These are phyloP conservation scores for Gaultheria prostrata DNA, from an alignment of 148 eudicot species.

Conservation along the genomic window DNA sequence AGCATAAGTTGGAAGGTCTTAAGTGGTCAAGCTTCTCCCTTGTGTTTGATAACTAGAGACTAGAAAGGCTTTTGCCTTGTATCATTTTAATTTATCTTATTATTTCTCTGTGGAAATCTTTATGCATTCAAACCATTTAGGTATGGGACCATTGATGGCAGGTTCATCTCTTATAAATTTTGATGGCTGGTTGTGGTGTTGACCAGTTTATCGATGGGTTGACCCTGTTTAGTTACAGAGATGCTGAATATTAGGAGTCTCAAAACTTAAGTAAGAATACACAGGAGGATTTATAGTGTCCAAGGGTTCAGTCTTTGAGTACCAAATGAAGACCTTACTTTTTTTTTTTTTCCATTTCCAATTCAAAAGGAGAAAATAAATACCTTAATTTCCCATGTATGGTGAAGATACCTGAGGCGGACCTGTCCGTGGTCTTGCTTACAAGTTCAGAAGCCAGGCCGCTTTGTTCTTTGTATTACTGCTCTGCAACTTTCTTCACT, in stretches of 20 bases:
- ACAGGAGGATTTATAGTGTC: too few species aligned
- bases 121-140: too few species aligned
- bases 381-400: neutral
- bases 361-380: neutral
- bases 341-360: too few species aligned
- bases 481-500: neutral
- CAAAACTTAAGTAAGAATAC: too few species aligned
- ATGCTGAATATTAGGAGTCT: neutral
- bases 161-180: too few species aligned
- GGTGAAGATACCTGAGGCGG: neutral
- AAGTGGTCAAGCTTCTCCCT: neutral
- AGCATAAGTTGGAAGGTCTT: neutral
- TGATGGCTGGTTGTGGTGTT: neutral
- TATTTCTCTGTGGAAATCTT: conserved; percentile 4
- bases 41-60: neutral
- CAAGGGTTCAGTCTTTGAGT: too few species aligned
- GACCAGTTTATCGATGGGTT: neutral
- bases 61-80: neutral
- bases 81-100: neutral
- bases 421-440: neutral
- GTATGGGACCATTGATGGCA: too few species aligned
- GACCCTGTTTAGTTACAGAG: neutral
- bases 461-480: neutral
- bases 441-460: neutral
- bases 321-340: too few species aligned